phyloP scores from a whole-genome alignment of 2,329 filamentous ascomycete genomes.

The Monilinia fructicola region DNA sequence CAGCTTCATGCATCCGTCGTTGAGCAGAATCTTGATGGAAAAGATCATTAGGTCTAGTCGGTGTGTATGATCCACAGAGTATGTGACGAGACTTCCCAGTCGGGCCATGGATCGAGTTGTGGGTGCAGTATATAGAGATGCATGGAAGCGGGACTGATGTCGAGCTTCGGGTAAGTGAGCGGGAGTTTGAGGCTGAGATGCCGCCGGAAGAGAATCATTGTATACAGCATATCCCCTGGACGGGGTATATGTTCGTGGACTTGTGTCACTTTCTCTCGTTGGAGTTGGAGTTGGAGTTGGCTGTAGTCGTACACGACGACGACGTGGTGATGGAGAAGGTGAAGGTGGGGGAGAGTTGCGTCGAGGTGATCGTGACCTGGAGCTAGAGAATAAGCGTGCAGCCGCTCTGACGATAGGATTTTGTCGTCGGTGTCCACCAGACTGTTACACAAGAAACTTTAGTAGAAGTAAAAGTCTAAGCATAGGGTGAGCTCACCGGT shows the following conservation, averaged over 20 bases:
- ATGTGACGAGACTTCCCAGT: constrained; percentile 10
- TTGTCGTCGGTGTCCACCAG: constrained; percentile 17
- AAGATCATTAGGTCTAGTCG: neutral
- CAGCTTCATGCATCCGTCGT: constrained; percentile 9
- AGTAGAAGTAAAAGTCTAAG: neutral
- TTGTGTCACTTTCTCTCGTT: constrained; percentile 5
- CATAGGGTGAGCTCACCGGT: neutral
- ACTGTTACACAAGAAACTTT: constrained; percentile 19
- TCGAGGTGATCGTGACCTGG: constrained; percentile 29
- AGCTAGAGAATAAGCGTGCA: constrained; percentile 26
- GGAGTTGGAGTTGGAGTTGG: constrained; percentile 6
- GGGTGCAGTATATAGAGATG: constrained; percentile 49
- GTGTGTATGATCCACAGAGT: neutral
- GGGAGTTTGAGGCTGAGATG: constrained; percentile 52
- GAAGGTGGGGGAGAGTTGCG: constrained; percentile 25
- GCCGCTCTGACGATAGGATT: constrained; percentile 23
- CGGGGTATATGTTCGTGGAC: constrained; percentile 31
- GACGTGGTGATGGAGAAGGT: constrained; percentile 29
- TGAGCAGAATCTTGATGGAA: constrained; percentile 6
- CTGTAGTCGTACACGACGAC: constrained; percentile 20
- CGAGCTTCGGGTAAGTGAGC: constrained; percentile 51
- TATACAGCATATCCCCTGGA: constrained; percentile 45
- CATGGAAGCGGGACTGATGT: constrained; percentile 47
- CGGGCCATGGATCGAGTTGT: constrained; percentile 28
- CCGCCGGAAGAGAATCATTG: constrained; percentile 48